A percentile compares a stretch with the other conserved stretches of the same genome.
Evolutionary conservation across 1,284 basidiomycete genomes (phyloP).

Genomic region (Flammula alnicola): DNA sequence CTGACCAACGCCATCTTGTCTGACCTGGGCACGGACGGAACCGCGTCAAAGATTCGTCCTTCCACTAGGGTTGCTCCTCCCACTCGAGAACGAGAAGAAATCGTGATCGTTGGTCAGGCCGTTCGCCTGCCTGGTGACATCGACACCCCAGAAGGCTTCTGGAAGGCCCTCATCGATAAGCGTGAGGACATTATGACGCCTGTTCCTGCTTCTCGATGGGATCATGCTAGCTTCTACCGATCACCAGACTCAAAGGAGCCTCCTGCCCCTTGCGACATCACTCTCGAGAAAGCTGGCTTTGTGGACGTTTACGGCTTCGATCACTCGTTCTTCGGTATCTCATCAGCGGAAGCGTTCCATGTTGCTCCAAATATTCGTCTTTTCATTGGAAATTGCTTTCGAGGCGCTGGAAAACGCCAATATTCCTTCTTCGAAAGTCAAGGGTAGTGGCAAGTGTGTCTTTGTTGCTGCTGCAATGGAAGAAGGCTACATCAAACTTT

Average conservation of each 20-base stretch:
- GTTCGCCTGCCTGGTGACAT: constrained; percentile 40
- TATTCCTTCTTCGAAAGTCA: constrained; percentile 36
- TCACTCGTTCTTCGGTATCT: constrained; percentile 40
- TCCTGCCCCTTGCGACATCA: constrained; percentile 33
- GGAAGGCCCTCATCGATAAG: constrained; percentile 37
- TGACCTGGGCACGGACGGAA: constrained; percentile 20
- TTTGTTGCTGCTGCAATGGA: constrained; percentile 39
- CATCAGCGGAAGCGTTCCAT: constrained; percentile 37
- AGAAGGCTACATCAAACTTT: constrained; percentile 33
- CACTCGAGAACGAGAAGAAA: constrained; percentile 27
- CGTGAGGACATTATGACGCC: constrained; percentile 34
- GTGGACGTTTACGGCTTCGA: constrained; percentile 37
- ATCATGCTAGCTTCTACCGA: constrained; percentile 39
- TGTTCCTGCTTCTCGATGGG: constrained; percentile 39
- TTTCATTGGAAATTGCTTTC: constrained; percentile 37
- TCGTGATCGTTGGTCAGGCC: constrained; percentile 42
- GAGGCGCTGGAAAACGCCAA: constrained; percentile 44
- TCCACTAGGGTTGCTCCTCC: constrained; percentile 14
- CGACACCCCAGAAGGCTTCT: constrained; percentile 32
- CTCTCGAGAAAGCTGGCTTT: constrained; percentile 38
- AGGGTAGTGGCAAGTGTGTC: constrained; percentile 37
- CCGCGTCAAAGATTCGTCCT: constrained; percentile 13
- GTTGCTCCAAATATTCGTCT: constrained; percentile 37
- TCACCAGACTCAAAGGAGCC: constrained; percentile 26
- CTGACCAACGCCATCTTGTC: constrained; percentile 30